Base-by-base conservation (phyloP, 2,329 filamentous ascomycete genomes). In the Hymenoscyphus infarciens region DNA sequence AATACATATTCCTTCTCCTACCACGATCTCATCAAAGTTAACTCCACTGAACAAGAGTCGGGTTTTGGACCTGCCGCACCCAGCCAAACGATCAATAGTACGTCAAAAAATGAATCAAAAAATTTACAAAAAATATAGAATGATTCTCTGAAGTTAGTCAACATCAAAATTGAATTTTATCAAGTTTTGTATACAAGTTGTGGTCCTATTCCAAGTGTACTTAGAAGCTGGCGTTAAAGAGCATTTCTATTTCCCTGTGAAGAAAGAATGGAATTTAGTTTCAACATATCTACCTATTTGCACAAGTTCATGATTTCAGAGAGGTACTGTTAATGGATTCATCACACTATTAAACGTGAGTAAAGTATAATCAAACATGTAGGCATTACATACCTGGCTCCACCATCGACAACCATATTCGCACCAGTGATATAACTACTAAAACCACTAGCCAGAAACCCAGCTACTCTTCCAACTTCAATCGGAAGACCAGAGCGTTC, bases 361-460 rank as follows among this genome's bases (percentile, higher is more conserved):
- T 49, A 59, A 6, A 42, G 8, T 38, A 16, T 19, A 7, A 7
- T 54, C 39, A 7, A 39, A 13, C 1, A 25, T 5, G 39, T 38
- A 8, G 8, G 13, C 19, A 25, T 55, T 16, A 16, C 61, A 55
- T 56, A 67, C 65, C 62, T 69, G 22, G 82, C 81, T 7, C 85
- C 85, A 3, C 84, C 85, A 75, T 87, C 85, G 15, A 87, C 84
- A 15, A 86, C 80, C 68, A 87, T 73, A 70, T 87, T 87, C 1
- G 82, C 78, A 1, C 85, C 85, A 0, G 82, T 87, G 53, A 87
- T 79, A 73, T 87, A 87, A 61, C 80, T 83, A 65, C 82, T 84
- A 72, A 88, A 87, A 0, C 83, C 83, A 72, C 80, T 84, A 2
- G 85, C 84, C 65, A 88, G 75, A 70, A 88, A 88, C 0, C 85